These are phyloP conservation scores for Hyphopichia homilentoma DNA, from an alignment of 805 yeast genomes.

Conservation along the genomic window DNA sequence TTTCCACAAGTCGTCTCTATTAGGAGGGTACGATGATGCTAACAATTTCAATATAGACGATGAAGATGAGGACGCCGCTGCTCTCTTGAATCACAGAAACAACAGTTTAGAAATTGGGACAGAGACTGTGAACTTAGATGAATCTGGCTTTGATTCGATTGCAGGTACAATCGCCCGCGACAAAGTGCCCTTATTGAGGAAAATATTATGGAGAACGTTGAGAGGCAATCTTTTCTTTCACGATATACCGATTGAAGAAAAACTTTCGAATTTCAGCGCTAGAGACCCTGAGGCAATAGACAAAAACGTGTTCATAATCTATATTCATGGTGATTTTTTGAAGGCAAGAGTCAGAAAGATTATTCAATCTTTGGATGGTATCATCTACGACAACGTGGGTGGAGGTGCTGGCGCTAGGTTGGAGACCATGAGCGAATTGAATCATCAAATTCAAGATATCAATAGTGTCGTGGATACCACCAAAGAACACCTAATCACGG, in stretches of 20 bases:
- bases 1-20: conserved; percentile 26
- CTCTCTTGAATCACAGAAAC: conserved; percentile 19
- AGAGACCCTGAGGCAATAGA: conserved; percentile 16
- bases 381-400: conserved; percentile 30
- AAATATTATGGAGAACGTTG: conserved; percentile 40
- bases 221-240: conserved; percentile 41
- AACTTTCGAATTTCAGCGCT: conserved; percentile 8
- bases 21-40: conserved; percentile 7
- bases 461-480: conserved; percentile 31
- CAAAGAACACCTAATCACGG: conserved; percentile 33
- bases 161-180: conserved; percentile 34
- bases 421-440: conserved; percentile 27
- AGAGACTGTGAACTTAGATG: conserved; percentile 17
- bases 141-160: conserved; percentile 26
- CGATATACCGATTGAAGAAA: conserved; percentile 31
- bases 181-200: conserved; percentile 34
- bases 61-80: conserved; percentile 28
- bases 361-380: conserved; percentile 37
- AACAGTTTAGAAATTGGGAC: conserved; percentile 18
- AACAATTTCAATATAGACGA: conserved; percentile 15
- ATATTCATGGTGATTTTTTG: conserved; percentile 38
- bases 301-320: conserved; percentile 36
- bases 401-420: conserved; percentile 25
- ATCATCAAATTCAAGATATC: conserved; percentile 29
- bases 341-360: conserved; percentile 31